phyloP scores from a whole-genome alignment of 139 green algal species.

The Coelastrella sp. region DNA sequence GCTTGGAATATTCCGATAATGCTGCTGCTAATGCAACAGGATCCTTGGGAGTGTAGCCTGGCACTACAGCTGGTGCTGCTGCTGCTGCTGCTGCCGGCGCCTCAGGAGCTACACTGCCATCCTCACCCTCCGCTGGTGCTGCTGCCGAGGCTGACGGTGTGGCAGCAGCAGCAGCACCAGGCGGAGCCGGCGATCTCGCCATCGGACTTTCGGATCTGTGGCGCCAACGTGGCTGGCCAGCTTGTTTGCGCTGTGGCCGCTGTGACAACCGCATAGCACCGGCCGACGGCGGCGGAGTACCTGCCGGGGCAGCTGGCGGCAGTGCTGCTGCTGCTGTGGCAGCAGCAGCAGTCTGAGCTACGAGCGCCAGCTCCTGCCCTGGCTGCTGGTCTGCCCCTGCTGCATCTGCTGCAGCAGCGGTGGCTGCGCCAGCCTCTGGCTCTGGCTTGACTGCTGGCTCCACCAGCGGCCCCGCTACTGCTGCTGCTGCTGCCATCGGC shows the following conservation, averaged over 20 bases:
- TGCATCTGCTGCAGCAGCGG: background rate
- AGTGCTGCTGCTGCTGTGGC: background rate
- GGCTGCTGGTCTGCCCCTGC: background rate
- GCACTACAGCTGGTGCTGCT: background rate
- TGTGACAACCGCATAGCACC: background rate
- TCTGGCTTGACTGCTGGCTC: background rate
- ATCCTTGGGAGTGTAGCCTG: background rate
- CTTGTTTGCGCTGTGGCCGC: background rate
- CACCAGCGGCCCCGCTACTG: too few species aligned
- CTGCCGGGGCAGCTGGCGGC: background rate
- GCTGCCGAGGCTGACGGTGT: background rate
- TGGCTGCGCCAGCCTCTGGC: too few species aligned
- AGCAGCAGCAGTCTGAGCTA: background rate
- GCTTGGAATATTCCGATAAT: conserved; percentile 52
- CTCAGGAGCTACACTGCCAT: background rate
- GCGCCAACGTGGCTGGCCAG: background rate
- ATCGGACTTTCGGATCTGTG: conserved; percentile 15
- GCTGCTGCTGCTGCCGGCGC: background rate
- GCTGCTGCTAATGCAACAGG: background rate
- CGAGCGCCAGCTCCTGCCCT: background rate
- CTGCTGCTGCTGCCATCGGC: too few species aligned
- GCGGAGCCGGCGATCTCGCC: background rate
- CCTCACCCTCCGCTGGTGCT: background rate
- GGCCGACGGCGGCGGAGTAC: background rate
- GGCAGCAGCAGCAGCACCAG: background rate